Base-by-base conservation (phyloP, 148 eudicot genomes). In the Camellia granthamiana region DNA sequence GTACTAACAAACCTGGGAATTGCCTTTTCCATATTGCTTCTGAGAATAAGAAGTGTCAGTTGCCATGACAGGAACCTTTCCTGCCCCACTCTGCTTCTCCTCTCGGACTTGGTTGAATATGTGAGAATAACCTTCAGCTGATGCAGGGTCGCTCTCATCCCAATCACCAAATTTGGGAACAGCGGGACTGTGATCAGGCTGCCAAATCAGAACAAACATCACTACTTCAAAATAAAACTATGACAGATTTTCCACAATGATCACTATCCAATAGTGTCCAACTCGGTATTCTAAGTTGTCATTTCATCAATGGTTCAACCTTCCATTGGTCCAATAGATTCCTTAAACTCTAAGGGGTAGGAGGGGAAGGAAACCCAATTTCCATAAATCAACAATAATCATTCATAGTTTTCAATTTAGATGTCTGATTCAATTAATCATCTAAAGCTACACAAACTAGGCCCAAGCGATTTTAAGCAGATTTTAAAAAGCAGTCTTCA, bases 141-240 rank as follows among this genome's bases (percentile, higher is more conserved):
- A 81, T 49, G 97, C 83, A 18, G 93, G 95, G 80, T 92, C 85
- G 52, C 42, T 86, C 83, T 85, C 95, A 64, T 92, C 93, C 95
- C 95, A 92, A 5, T 89, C 95, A 77, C 93, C 95, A 78, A 92
- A 92, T 77, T 79, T 87, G 13, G 91, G 91, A 62, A 88, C 87
- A 54, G 87, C 84, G 77, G 90, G 85, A 69, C 89, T 81, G 64
- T 78, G 80, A 74, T 92, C 95, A 75, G 93, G 92, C 95, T 92
- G 92, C 81, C 68, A 72, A 49, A 77, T 77, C 47, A 74, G 43
- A 83, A 69, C 43, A 41, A 19, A 75, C 41, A 78, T 73, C 65
- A 72, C 44, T 3, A 47, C 77, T 62, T 42, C 16, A 61, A 59
- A 21, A 54, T 43, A 30, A 62, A 14, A n/a, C 55, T 43, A 63